Evolutionary conservation across 176 grass and related monocot genomes (phyloP), one percentile per base, ranked within the genome.

Genomic region (Puya raimondii): DNA sequence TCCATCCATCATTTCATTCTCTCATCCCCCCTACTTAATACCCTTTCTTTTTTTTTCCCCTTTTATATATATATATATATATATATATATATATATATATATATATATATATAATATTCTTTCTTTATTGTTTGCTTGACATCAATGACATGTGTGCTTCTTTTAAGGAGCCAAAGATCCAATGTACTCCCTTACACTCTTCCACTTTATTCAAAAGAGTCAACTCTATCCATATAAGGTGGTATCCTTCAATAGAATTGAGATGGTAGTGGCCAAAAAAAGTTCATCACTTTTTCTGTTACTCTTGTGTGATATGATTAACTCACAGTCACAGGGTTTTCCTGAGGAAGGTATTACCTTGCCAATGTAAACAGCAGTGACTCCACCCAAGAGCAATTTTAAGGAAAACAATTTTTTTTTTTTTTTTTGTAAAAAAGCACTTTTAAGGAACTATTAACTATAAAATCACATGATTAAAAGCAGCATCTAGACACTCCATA

Each of bases 281-380:
- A 18, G 14, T 17, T 10, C 10, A n/a, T 10, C 16, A 9, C 20
- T 59, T 20, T n/a, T 59, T 56, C 16, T 56, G 16, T 9, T 16
- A 18, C 56, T 7, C 56, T 13, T 7, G 33, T 5, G 33, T 42
- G 33, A 42, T 42, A 22, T 21, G 17, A 20, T 61, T 18, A 20
- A 18, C 56, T 10, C 21, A 18, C 16, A 18, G 56, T 61, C 16
- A 11, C 10, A 11, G 56, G 56, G 56, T 61, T 61, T 2, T 16
- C 17, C 56, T 61, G 56, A 61, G 56, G 56, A 61, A 61, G 56
- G 56, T 20, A 18, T 61, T 61, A 20, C 56, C 56, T 61, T 61
- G 56, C 10, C 56, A 22, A 10, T 16, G 7, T 61, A 11, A 59
- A 21, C 56, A 21, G n/a, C n/a, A 21, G 0, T 59, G 16, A 17